Evolutionary conservation across 495 filamentous ascomycete genomes (phyloP).

Genomic region (Daldinia loculata): DNA sequence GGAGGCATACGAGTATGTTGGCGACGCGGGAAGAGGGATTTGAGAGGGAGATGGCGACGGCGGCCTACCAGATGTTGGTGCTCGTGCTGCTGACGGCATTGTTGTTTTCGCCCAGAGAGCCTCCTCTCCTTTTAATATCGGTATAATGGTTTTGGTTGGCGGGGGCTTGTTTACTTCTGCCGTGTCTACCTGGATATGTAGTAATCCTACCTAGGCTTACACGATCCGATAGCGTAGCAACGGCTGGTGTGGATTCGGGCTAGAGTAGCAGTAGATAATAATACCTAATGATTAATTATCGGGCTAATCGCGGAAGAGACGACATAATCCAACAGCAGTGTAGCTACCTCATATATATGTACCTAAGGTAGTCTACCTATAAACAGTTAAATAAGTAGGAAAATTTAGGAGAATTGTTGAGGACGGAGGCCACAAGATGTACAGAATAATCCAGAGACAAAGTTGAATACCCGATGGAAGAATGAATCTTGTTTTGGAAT

Average conservation of each 20-base stretch:
- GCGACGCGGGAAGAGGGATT: conserved; percentile 63
- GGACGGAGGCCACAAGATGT: background rate
- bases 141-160: conserved; percentile 35
- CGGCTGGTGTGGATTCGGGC: conserved; percentile 15
- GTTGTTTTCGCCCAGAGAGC: conserved; percentile 1
- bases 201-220: background rate
- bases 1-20: conserved; percentile 68
- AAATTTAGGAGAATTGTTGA: background rate
- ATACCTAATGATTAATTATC: conserved; percentile 18
- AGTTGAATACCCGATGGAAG: conserved; percentile 8
- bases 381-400: background rate
- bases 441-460: conserved; percentile 13
- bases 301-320: conserved; percentile 19
- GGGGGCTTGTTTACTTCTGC: conserved; percentile 41
- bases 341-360: too few species aligned
- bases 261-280: conserved; percentile 1
- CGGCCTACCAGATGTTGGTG: conserved; percentile 39
- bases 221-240: conserved; percentile 32
- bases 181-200: background rate
- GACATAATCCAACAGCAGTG: conserved; percentile 10
- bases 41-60: conserved; percentile 58
- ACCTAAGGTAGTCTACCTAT: conserved; percentile 1
- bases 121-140: conserved; percentile 1
- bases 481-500: conserved; percentile 16
- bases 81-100: conserved; percentile 30